Percentiles rank a stretch among this genome's conserved stretches.
Evolutionary conservation across 148 eudicot genomes (phyloP).

Genomic region (Vaccinium macrocarpon): DNA sequence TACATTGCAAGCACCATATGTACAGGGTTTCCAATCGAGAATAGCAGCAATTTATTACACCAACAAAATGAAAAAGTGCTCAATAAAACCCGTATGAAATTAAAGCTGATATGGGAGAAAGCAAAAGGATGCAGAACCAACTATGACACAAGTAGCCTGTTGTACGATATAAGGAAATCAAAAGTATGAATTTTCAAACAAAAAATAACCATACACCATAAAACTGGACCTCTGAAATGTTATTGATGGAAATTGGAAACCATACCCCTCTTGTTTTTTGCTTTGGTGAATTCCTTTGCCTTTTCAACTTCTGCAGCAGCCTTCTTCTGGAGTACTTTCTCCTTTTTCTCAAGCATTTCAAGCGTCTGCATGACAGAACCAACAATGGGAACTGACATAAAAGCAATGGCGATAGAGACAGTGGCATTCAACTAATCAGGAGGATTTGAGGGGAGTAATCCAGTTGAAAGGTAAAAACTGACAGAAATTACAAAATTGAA

Average conservation of each 20-base stretch:
- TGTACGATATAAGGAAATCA: neutral
- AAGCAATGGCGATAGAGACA: neutral
- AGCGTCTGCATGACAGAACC: conserved; percentile 30
- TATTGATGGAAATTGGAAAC: neutral
- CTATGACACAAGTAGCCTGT: neutral
- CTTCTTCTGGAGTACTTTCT: conserved; percentile 38
- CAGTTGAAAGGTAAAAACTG: neutral
- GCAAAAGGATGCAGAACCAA: neutral
- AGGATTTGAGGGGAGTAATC: neutral
- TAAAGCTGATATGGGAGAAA: neutral
- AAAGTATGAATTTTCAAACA: neutral
- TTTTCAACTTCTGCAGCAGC: conserved; percentile 43
- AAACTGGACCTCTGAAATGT: neutral
- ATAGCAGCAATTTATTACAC: neutral
- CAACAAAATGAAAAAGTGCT: neutral
- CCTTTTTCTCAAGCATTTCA: conserved; percentile 49
- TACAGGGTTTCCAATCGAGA: neutral
- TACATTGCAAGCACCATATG: neutral
- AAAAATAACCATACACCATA: neutral
- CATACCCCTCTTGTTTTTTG: conserved; percentile 45
- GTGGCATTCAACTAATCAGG: neutral
- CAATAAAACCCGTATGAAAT: neutral
- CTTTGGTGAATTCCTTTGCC: conserved; percentile 45
- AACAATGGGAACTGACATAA: neutral
- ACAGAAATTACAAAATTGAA: neutral